Evolutionary conservation across 148 eudicot genomes (phyloP), one percentile per base, ranked within the genome.

Genomic region (Camellia sinensis): DNA sequence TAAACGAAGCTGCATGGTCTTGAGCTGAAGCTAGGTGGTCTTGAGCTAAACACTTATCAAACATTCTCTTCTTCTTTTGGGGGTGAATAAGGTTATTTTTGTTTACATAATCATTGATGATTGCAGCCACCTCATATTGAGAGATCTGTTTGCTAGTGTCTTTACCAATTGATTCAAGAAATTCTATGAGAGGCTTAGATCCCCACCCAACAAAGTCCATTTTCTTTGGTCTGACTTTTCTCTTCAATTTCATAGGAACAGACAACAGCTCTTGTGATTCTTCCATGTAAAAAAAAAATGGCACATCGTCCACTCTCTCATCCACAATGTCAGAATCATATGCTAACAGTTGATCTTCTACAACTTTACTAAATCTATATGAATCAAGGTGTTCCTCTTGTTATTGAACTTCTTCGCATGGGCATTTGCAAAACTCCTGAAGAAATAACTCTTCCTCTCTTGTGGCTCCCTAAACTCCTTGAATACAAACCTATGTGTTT

Each of bases 121-220:
- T 88, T 10, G 86, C 53, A 66, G 86, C 74, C 83, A 89, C 97
- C 41, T 94, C 94, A 70, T 80, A 80, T 75, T 86, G 98, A 80
- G 97, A 82, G 64, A 82, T 83, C 76, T 86, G 77, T 59, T 86
- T 88, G 74, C 79, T 82, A 0, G 91, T 87, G 65, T 94, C 98
- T 81, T 81, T 87, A 21, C 95, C 95, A 83, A 96, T 86, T 69
- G 95, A 91, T 64, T 79, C 67, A 37, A 96, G 93, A 79, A 96
- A 94, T 54, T 87, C 88, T 56, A 89, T 85, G 12, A 96, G 89
- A 21, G 89, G 82, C 81, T 84, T 92, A 40, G 99, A 96, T 73
- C 93, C 97, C 99, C 99, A 96, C 18, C 91, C 95, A 9, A 89
- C 83, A 83, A 88, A 96, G 88, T 96, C 97, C 37, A 86, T 80